Conservation (phyloP, 768 basidiomycete genomes). For the Rhodotorula kratochvilovae region DNA sequence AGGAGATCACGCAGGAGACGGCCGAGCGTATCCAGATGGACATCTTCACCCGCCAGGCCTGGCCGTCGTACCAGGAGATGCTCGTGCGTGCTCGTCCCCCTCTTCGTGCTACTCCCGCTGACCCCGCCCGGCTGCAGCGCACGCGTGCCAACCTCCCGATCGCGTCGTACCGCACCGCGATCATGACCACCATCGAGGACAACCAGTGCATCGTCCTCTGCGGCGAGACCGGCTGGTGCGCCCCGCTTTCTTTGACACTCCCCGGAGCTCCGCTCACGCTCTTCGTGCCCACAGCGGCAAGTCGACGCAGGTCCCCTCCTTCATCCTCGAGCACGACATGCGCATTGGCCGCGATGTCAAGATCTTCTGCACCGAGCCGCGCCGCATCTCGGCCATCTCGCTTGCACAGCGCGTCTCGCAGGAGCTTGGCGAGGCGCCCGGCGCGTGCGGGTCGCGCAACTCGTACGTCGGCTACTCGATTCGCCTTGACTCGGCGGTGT, state of each 20-base stretch:
- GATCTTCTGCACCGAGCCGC: conserved; percentile 90
- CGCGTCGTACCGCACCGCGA: conserved; percentile 69
- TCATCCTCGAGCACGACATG: conserved; percentile 85
- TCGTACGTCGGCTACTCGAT: conserved; percentile 94
- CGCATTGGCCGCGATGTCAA: conserved; percentile 75
- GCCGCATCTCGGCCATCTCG: conserved; percentile 92
- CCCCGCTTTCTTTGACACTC: conserved; percentile 14
- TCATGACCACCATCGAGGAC: conserved; percentile 63
- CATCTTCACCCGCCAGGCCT: conserved; percentile 62
- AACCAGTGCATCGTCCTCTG: conserved; percentile 84
- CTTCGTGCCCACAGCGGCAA: conserved; percentile 63
- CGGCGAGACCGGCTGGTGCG: conserved; percentile 70
- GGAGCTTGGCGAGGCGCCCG: conserved; percentile 80
- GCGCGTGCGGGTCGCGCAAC: conserved; percentile 65
- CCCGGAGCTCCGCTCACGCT: not conserved
- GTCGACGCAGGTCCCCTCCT: conserved; percentile 90
- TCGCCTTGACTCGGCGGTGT: conserved; percentile 60
- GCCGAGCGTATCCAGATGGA: conserved; percentile 58
- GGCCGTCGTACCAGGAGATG: conserved; percentile 76
- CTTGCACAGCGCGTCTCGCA: conserved; percentile 89
- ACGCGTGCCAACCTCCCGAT: conserved; percentile 81
- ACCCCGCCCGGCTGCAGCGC: conserved; percentile 49
- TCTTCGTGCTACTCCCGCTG: not conserved
- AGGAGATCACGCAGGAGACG: conserved; percentile 31
- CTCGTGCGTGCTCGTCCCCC: conserved; percentile 57